These are phyloP conservation scores for Lobosporangium transversale DNA, from an alignment of 192 early-diverging fungal species.

Conservation along the genomic window DNA sequence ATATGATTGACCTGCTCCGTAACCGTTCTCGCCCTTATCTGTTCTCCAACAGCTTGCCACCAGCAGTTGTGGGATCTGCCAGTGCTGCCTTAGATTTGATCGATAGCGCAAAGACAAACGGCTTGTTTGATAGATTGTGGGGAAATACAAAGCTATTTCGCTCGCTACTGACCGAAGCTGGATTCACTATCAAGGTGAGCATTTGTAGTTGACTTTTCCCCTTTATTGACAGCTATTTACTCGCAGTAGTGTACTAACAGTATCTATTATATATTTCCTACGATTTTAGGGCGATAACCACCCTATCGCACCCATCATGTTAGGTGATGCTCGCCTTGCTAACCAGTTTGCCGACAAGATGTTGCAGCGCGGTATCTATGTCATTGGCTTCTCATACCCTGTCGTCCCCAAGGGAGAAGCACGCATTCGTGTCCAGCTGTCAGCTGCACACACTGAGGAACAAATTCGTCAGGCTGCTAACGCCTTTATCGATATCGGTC, in stretches of 20 bases:
- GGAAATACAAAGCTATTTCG: conserved; percentile 71
- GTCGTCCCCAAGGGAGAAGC: conserved; percentile 94
- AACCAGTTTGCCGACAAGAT: conserved; percentile 79
- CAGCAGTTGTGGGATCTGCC: conserved; percentile 88
- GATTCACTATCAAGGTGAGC: conserved; percentile 72
- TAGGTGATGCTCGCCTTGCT: conserved; percentile 94
- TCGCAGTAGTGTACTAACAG: too few species aligned
- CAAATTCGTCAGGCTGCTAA: conserved; percentile 87
- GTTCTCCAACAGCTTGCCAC: conserved; percentile 97
- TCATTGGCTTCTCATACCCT: conserved; percentile 96
- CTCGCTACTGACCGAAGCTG: conserved; percentile 64
- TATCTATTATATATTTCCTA: too few species aligned
- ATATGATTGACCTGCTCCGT: conserved; percentile 91
- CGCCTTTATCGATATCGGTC: conserved; percentile 66
- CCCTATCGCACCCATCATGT: conserved; percentile 91
- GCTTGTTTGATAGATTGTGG: conserved; percentile 64
- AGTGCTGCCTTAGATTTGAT: conserved; percentile 64
- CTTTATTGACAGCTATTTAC: too few species aligned
- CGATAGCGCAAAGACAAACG: conserved; percentile 57
- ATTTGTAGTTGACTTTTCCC: too few species aligned
- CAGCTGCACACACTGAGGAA: conserved; percentile 84
- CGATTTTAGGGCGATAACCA: conserved; percentile 54
- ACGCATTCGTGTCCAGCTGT: conserved; percentile 94
- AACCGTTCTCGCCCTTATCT: conserved; percentile 95
- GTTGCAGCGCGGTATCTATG: conserved; percentile 93